Evolutionary conservation across 2,329 filamentous ascomycete genomes (phyloP).

Genomic region (Ambrosiella xylebori): DNA sequence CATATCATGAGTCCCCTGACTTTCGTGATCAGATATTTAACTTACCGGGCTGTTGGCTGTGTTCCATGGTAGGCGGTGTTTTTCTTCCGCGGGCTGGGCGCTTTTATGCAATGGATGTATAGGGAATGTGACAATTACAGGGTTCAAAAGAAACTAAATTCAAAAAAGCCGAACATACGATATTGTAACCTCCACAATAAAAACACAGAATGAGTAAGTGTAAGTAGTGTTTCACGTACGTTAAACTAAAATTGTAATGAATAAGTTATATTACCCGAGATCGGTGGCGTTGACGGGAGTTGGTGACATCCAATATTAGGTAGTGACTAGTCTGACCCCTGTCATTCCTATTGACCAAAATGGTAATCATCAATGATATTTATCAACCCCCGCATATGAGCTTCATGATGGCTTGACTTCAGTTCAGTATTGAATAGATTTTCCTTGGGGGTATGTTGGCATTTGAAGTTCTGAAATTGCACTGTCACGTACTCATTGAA

Average conservation of each 20-base stretch:
- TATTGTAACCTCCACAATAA: no score
- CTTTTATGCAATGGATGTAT: not conserved
- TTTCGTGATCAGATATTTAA: not conserved
- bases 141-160: not conserved
- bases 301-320: no score
- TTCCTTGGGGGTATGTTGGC: no score
- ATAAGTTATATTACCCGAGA: not conserved
- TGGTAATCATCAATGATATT: no score
- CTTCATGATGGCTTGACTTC: no score
- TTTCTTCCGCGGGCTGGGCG: not conserved
- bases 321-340: no score
- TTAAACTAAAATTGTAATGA: not conserved
- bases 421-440: no score
- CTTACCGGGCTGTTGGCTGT: conserved; percentile 5
- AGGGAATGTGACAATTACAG: not conserved
- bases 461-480: no score
- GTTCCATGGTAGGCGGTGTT: conserved; percentile 6
- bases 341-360: no score
- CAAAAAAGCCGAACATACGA: no score
- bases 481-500: no score
- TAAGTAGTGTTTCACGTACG: not conserved
- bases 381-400: no score
- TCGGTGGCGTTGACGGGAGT: not conserved
- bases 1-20: not conserved
- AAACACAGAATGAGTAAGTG: not conserved